Evolutionary conservation across 352 stramenopile genomes (phyloP).

Genomic region (Globisporangium acanthophoron): DNA sequence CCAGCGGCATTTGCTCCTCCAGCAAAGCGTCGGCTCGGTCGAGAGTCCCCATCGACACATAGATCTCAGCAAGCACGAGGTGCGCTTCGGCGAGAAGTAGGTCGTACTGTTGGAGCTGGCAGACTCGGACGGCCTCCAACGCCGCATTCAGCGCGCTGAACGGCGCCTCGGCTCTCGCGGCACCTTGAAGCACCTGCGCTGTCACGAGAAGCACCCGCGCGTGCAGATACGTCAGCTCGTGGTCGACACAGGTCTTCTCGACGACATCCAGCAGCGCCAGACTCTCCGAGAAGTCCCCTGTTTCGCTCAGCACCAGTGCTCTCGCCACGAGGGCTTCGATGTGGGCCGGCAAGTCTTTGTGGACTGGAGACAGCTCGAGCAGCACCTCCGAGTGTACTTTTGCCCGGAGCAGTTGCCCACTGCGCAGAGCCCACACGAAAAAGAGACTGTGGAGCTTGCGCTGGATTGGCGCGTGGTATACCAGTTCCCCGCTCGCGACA

Average conservation of each 20-base stretch:
- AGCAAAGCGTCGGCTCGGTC: conserved; percentile 41
- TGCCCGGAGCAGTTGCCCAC: conserved; percentile 33
- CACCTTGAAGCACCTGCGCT: conserved; percentile 29
- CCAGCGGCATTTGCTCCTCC: conserved; percentile 51
- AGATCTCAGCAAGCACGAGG: conserved; percentile 55
- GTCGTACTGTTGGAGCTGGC: conserved; percentile 43
- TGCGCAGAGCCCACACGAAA: conserved; percentile 42
- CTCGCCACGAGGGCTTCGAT: conserved; percentile 36
- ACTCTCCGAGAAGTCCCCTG: conserved; percentile 29
- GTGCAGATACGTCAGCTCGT: conserved; percentile 37
- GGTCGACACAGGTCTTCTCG: conserved; percentile 32
- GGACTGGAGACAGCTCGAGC: conserved; percentile 33
- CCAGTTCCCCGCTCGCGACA: conserved; percentile 14
- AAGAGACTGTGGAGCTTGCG: conserved; percentile 45
- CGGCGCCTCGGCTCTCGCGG: conserved; percentile 32
- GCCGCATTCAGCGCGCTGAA: conserved; percentile 40
- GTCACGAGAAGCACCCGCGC: conserved; percentile 45
- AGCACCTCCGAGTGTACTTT: conserved; percentile 40
- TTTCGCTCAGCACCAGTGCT: conserved; percentile 23
- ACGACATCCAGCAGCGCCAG: conserved; percentile 36
- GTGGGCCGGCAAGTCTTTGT: conserved; percentile 39
- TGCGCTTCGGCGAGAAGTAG: conserved; percentile 54
- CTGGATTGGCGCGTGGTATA: conserved; percentile 35
- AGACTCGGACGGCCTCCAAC: conserved; percentile 44
- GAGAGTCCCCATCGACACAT: conserved; percentile 49